Percentiles rank a stretch among this genome's conserved stretches.
Conservation (phyloP, 257 asterid genomes). For the Nyctanthes arbortristis region DNA sequence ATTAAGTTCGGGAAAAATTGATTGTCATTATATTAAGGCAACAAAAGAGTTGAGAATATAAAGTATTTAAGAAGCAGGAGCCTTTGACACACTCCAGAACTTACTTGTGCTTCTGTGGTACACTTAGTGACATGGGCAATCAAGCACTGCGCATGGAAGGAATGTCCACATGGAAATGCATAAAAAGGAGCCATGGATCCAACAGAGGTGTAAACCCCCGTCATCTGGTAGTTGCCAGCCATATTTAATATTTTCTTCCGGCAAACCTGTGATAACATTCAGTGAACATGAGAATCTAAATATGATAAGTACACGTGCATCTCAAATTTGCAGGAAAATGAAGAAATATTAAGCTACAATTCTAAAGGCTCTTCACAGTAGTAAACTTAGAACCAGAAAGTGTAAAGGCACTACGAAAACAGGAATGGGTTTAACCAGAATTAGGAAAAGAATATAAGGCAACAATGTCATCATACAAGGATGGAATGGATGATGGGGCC, state of each 20-base stretch:
- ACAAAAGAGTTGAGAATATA: not conserved
- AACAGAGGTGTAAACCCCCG: conserved; percentile 67
- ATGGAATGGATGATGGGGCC: not conserved
- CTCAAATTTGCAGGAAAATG: conserved; percentile 4
- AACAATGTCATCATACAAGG: not conserved
- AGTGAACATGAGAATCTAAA: conserved; percentile 25
- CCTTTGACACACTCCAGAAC: conserved; percentile 33
- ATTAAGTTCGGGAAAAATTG: not conserved
- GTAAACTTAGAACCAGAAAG: not conserved
- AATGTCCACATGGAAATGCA: conserved; percentile 96
- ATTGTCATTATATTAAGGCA: conserved; percentile 17
- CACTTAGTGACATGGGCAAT: conserved; percentile 89
- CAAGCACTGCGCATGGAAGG: conserved; percentile 92
- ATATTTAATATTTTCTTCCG: conserved; percentile 68
- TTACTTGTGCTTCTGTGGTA: conserved; percentile 80
- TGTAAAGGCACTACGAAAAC: not conserved
- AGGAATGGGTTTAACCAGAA: not conserved
- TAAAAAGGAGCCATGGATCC: conserved; percentile 97
- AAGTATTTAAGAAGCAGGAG: conserved; percentile 12
- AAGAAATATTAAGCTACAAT: not conserved
- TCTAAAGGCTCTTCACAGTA: not conserved
- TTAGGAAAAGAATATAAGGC: not conserved
- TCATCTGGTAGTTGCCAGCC: conserved; percentile 66
- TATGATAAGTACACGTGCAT: conserved; percentile 11
- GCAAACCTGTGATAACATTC: conserved; percentile 68